Base-by-base conservation (phyloP, 164 flowering plant species). In the Vitis amurensis region DNA sequence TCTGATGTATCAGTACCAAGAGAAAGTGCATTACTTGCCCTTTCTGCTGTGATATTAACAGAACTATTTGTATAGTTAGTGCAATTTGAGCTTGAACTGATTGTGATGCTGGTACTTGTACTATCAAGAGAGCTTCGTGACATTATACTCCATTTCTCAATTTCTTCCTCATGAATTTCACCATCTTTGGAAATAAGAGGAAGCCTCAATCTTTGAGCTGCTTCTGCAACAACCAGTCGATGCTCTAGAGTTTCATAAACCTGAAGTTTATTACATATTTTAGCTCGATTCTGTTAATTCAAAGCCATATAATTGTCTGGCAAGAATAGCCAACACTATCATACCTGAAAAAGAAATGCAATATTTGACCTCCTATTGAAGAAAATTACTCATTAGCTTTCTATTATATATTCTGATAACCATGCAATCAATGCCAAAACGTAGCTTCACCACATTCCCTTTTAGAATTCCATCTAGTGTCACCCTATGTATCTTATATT, bases 171-270 rank as follows among this genome's bases (percentile, higher is more conserved):
- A 30, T 89, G 93, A 65, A 95, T 76, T 68, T 95, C 97, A 27
- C 98, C 99, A 70, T 95, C 99, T 81, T 93, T 89, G 1, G 99
- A 93, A 37, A 93, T 87, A 58, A 93, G 85, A 55, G 98, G 99
- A 71, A 93, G 96, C 80, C 98, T 89, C 83, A 95, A 75, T 71
- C 80, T 89, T 76, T 95, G 99, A 78, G 98, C 88, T 50, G 99
- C 98, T 82, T 93, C 98, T 30, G 99, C 92, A 69, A 93, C 86
- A 62, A 85, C 87, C 68, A 92, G 71, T 47, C 95, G 78, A 61
- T 90, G 95, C 74, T 94, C 97, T 59, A 94, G 79, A 68, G 86
- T 78, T 83, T 92, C 97, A 68, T 88, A 94, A 56, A 94, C 89
- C 97, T 94, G 81, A 70, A 68, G 72, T 19, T 13, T 11, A 64